Base-by-base conservation (phyloP, 2,329 filamentous ascomycete genomes). In the Colletotrichum phormii region DNA sequence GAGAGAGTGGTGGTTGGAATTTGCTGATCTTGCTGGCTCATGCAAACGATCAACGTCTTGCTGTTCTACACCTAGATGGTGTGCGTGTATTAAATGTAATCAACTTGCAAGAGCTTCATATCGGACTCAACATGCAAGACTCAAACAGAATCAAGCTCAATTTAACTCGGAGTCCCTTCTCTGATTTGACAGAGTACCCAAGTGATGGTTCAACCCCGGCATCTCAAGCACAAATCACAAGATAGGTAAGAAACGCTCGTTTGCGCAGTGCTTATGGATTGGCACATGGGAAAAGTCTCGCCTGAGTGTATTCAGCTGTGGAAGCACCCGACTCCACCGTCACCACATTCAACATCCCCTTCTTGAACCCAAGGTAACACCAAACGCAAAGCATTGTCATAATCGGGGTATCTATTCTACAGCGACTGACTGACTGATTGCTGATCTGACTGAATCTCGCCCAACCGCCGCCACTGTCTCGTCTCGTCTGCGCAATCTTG, bases 321-420 rank as follows among this genome's bases (percentile, higher is more conserved):
- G 4, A 49, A 5, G 7, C 42, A 49, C 18, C 8, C 42, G 2
- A n/a, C 18, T 49, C 18, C 7, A 11, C 18, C 8, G 3, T 11
- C 42, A 22, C 42, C 7, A 49, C n/a, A 7, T 3, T 22, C 42
- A 3, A 22, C 7, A 18, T n/a, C 2, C 8, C 18, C 7, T 49
- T 7, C 8, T 49, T 18, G 26, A 29, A 29, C 26, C 26, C 3
- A 64, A 46, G 26, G 15, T 29, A 55, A 60, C 55, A 61, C 26
- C 33, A 65, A 70, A 67, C n/a, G 68, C 51, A 53, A 63, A 72
- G 55, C 55, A 55, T 72, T 63, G 60, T 75, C 75, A 75, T 74
- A 68, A 79, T 78, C 79, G 78, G 83, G 83, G 83, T 84, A 84
- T 84, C 82, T 84, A 83, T 76, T 84, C 78, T 83, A 82, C 81